Base-by-base conservation (phyloP, 805 yeast species). In the Candida namnaoensis region DNA sequence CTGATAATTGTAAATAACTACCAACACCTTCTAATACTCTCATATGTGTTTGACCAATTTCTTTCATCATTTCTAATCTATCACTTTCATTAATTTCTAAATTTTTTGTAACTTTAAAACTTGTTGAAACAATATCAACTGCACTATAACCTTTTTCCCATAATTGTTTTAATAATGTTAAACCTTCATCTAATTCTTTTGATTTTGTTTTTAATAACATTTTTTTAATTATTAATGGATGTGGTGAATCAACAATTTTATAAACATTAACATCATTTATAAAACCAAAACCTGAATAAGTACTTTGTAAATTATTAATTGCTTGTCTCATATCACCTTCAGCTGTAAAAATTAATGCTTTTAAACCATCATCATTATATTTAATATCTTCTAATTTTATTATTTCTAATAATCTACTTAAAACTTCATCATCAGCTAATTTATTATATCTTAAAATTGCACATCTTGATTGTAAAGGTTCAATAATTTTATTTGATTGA, bases 271-370 rank as follows among this genome's bases (percentile, higher is more conserved):
- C 88, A 38, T 88, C 88, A 54, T 79, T 85, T n/a, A 93, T 96
- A 42, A 85, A 72, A 4, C 84, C 90, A 64, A 90, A 90, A 2
- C 99, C 99, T 1, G 96, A 88, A 30, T 82, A 91, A 0, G 97
- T 88, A 54, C 95, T 82, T 58, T 93, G 99, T 44, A 93, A 60
- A 61, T 93, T 93, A 57, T 93, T 93, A 38, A 93, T 76, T 0
- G 98, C 99, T 62, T 93, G 99, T 61, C 99, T 79, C 99, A 93
- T 91, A 58, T 93, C 99, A 45, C 99, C 99, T 57, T 93, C 99
- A 0, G 96, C 95, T 0, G 97, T 82, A 64, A 93, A 93, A 13
- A 93, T 79, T 44, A 93, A 71, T 0, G 99, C 98, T 50, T 88
- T 88, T 32, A 93, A 64, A 0, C 99, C 99, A 60, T 88, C 96